phyloP scores from a whole-genome alignment of 2,329 filamentous ascomycete species.

The Cladosporium sp. region DNA sequence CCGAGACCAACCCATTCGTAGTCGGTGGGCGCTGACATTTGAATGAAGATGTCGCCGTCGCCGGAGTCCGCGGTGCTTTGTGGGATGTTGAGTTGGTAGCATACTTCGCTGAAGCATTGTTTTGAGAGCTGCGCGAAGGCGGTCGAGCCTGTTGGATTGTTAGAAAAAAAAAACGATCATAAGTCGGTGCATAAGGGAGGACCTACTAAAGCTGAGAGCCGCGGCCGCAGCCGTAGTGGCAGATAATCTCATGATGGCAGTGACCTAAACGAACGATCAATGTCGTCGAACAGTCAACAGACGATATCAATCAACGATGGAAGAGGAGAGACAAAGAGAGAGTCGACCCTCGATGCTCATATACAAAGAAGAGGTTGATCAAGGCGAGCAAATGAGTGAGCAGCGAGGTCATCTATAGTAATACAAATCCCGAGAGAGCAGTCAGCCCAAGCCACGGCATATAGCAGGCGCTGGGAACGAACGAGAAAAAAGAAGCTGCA shows the following conservation, averaged over 20 bases:
- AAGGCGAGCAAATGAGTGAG: not conserved
- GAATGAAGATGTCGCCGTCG: slow-evolving; percentile 54
- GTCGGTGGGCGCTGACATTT: slow-evolving; percentile 49
- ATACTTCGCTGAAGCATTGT: slow-evolving; percentile 29
- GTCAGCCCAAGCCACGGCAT: slow-evolving; percentile 11
- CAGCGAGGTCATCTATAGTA: slow-evolving; percentile 3
- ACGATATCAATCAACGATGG: not conserved
- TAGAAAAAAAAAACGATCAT: not conserved
- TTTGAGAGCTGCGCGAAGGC: slow-evolving; percentile 18
- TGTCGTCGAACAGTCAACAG: not conserved
- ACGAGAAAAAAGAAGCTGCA: slow-evolving; percentile 1
- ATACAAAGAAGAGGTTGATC: not conserved
- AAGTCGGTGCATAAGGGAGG: too few relatives aligned
- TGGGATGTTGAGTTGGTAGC: slow-evolving; percentile 53
- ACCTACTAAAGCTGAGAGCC: slow-evolving; percentile 13
- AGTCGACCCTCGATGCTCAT: not conserved
- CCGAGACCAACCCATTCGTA: slow-evolving; percentile 54
- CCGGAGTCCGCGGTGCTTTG: slow-evolving; percentile 46
- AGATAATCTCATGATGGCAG: slow-evolving; percentile 12
- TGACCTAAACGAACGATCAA: not conserved
- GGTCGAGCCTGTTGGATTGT: slow-evolving; percentile 15
- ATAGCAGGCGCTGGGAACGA: not conserved
- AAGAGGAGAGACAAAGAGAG: not conserved
- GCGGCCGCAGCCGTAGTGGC: slow-evolving; percentile 3
- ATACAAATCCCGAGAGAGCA: slow-evolving; percentile 2